A percentile compares a stretch with the other conserved stretches of the same genome.
Conservation (phyloP, 306 rosid genomes). For the Citrullus colocynthis region DNA sequence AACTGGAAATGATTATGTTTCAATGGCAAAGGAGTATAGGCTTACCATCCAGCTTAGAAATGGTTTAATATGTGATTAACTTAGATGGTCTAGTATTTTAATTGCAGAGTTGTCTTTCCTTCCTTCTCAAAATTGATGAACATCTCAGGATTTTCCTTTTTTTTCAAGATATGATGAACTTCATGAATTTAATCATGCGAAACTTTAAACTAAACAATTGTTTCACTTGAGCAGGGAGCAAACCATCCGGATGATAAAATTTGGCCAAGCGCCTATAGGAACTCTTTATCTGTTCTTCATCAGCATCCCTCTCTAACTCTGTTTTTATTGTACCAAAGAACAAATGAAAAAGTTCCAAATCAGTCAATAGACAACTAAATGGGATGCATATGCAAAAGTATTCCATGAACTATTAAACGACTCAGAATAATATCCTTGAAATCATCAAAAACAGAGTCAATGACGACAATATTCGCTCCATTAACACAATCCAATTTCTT, state of each 20-base stretch:
- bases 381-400: not conserved
- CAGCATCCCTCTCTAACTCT: slow-evolving; percentile 79
- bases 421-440: not conserved
- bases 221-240: slow-evolving; percentile 17
- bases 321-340: slow-evolving; percentile 10
- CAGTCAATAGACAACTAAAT: not conserved
- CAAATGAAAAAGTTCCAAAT: not conserved
- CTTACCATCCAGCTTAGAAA: not conserved
- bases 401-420: not conserved
- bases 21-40: not conserved
- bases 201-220: not conserved
- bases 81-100: not conserved
- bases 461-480: not conserved
- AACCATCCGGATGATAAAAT: slow-evolving; percentile 96
- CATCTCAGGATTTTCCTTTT: not conserved
- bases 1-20: not conserved
- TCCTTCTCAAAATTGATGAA: not conserved
- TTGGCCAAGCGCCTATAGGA: slow-evolving; percentile 90
- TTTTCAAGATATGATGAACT: not conserved
- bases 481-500: not conserved
- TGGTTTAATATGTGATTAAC: slow-evolving; percentile 7
- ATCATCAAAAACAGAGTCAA: not conserved
- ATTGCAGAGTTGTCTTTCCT: not conserved
- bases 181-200: not conserved
- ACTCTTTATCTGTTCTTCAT: slow-evolving; percentile 74